Conservation (phyloP, 1,284 basidiomycete species). For the Sphagnurus paluster region DNA sequence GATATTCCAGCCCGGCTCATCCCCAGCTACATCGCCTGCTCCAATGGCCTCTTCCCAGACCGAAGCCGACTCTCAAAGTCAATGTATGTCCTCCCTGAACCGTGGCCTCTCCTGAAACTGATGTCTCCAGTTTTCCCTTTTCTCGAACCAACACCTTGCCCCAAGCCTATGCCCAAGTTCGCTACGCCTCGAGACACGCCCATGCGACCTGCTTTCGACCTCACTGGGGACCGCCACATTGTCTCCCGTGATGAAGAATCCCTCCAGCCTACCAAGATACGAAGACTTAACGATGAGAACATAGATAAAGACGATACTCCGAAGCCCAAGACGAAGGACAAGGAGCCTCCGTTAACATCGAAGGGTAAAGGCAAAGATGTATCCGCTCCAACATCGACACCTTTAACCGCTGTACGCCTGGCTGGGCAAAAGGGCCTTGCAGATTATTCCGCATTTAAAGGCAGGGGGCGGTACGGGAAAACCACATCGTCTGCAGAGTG, state of each 20-base stretch:
- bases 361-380: constrained; percentile 17
- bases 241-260: constrained; percentile 18
- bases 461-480: constrained; percentile 48
- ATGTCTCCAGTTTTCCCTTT: constrained; percentile 8
- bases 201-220: constrained; percentile 3
- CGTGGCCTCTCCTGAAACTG: not conserved
- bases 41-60: constrained; percentile 17
- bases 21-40: constrained; percentile 10
- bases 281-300: constrained; percentile 16
- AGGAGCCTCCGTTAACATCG: not conserved
- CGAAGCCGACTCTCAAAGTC: constrained; percentile 23
- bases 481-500: constrained; percentile 19
- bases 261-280: constrained; percentile 23
- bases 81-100: constrained; percentile 9
- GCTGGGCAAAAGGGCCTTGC: constrained; percentile 24
- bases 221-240: constrained; percentile 6
- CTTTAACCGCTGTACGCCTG: constrained; percentile 18
- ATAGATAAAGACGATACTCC: not conserved
- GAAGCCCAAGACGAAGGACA: not conserved
- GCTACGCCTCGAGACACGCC: not conserved
- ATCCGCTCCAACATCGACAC: constrained; percentile 24
- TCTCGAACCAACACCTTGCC: constrained; percentile 12
- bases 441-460: constrained; percentile 52
- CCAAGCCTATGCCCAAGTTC: constrained; percentile 4
- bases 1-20: constrained; percentile 2